Conservation (phyloP, 768 basidiomycete species). For the Xerocomellus intermedius region DNA sequence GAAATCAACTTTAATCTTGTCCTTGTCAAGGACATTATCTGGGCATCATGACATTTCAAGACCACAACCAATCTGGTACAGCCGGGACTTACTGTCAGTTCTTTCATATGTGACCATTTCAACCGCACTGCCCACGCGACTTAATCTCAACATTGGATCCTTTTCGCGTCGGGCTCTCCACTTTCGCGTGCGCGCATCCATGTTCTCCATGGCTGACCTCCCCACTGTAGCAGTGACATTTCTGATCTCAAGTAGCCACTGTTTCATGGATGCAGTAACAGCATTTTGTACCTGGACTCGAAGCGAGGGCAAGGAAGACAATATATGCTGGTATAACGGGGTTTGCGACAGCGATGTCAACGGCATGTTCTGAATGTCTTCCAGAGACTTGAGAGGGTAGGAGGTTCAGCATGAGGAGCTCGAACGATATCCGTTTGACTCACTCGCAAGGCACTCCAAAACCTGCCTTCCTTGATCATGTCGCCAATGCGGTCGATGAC, state of each 20-base stretch:
- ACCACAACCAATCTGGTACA: background rate
- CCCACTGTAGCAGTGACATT: conserved; percentile 87
- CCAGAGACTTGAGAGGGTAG: conserved; percentile 68
- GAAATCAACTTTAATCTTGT: conserved; percentile 87
- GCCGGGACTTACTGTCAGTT: conserved; percentile 73
- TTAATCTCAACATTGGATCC: conserved; percentile 72
- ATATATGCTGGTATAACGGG: conserved; percentile 87
- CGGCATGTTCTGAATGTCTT: conserved; percentile 91
- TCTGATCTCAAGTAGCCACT: conserved; percentile 94
- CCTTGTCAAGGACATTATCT: conserved; percentile 94
- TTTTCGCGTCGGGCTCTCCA: conserved; percentile 86
- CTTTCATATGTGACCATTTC: conserved; percentile 92
- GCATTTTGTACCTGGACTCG: conserved; percentile 88
- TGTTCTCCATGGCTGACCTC: conserved; percentile 80
- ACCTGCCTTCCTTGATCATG: conserved; percentile 91
- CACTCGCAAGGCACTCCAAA: conserved; percentile 95
- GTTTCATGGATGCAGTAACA: conserved; percentile 92
- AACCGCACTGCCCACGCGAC: conserved; percentile 86
- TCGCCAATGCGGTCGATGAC: conserved; percentile 89
- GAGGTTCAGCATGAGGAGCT: conserved; percentile 30
- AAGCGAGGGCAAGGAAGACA: conserved; percentile 88
- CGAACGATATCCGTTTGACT: conserved; percentile 32
- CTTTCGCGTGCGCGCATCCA: conserved; percentile 77
- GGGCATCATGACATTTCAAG: conserved; percentile 9
- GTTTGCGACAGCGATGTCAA: conserved; percentile 88